Conservation (phyloP, 2,329 filamentous ascomycete genomes). For the Hypoxylon sp. region DNA sequence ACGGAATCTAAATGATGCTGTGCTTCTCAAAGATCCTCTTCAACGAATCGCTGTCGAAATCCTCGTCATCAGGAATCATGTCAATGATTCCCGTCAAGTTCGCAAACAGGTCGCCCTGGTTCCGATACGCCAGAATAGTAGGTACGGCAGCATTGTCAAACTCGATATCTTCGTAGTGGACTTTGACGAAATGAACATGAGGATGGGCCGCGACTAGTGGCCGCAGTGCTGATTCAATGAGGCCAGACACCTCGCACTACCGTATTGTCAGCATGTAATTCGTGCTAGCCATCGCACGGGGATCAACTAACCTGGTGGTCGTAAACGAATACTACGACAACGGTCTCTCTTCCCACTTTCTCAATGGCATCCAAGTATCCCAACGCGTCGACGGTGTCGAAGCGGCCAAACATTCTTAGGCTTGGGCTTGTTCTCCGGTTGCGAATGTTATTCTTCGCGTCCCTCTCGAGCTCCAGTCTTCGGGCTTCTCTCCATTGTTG, state of each 20-base stretch:
- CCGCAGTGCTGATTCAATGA: slow-evolving; percentile 83
- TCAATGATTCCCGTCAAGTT: slow-evolving; percentile 89
- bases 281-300: slow-evolving; percentile 33
- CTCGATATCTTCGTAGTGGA: slow-evolving; percentile 92
- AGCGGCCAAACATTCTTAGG: slow-evolving; percentile 80
- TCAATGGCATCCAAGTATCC: slow-evolving; percentile 98
- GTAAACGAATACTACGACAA: slow-evolving; percentile 94
- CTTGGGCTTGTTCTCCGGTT: slow-evolving; percentile 82
- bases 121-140: slow-evolving; percentile 88
- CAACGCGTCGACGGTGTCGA: slow-evolving; percentile 88
- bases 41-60: slow-evolving; percentile 69
- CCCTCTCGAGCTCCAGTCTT: slow-evolving; percentile 80
- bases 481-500: slow-evolving; percentile 87
- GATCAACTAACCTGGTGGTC: slow-evolving; percentile 80
- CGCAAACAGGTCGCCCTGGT: slow-evolving; percentile 88
- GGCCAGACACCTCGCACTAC: slow-evolving; percentile 82
- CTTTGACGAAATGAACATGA: slow-evolving; percentile 87
- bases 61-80: slow-evolving; percentile 81
- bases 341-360: slow-evolving; percentile 83
- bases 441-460: slow-evolving; percentile 68
- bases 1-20: slow-evolving; percentile 63
- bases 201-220: slow-evolving; percentile 80
- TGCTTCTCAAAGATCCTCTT: slow-evolving; percentile 68
- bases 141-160: slow-evolving; percentile 92
- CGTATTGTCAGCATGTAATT: slow-evolving; percentile 46